Percentiles rank a stretch among this genome's conserved stretches.
These are phyloP conservation scores for Colletotrichum sp. DNA, from an alignment of 2,329 filamentous ascomycete genomes.

Conservation along the genomic window DNA sequence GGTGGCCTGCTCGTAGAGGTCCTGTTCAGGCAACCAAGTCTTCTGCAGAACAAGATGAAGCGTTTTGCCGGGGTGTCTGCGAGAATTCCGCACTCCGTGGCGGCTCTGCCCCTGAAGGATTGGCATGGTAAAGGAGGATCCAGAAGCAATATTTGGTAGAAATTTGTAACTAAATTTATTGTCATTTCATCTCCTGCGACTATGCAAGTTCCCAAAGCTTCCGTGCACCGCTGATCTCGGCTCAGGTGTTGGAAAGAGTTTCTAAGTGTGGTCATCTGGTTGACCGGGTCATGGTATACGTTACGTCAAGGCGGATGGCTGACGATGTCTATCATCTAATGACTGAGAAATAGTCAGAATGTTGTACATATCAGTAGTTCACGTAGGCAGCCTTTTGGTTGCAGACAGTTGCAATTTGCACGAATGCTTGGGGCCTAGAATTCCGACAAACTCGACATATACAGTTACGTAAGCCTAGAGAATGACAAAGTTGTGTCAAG, in stretches of 20 bases:
- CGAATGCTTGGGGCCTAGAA: not conserved
- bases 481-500: not conserved
- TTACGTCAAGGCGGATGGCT: not conserved
- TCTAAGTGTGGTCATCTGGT: too few relatives aligned
- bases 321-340: not conserved
- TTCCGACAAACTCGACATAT: not conserved
- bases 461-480: not conserved
- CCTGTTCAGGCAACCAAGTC: not conserved
- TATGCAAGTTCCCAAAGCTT: not conserved
- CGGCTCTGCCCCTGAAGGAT: not conserved
- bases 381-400: not conserved
- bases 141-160: not conserved
- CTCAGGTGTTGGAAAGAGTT: not conserved
- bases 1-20: not conserved
- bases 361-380: not conserved
- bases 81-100: not conserved
- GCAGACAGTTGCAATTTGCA: not conserved
- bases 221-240: not conserved
- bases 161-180: not conserved
- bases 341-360: fast-evolving
- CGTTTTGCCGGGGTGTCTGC: not conserved
- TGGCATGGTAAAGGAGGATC: not conserved
- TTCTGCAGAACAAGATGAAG: not conserved
- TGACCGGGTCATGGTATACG: not conserved
- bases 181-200: not conserved